Evolutionary conservation across 2,329 filamentous ascomycete genomes (phyloP).

Genomic region (Fusarium sublunatum): DNA sequence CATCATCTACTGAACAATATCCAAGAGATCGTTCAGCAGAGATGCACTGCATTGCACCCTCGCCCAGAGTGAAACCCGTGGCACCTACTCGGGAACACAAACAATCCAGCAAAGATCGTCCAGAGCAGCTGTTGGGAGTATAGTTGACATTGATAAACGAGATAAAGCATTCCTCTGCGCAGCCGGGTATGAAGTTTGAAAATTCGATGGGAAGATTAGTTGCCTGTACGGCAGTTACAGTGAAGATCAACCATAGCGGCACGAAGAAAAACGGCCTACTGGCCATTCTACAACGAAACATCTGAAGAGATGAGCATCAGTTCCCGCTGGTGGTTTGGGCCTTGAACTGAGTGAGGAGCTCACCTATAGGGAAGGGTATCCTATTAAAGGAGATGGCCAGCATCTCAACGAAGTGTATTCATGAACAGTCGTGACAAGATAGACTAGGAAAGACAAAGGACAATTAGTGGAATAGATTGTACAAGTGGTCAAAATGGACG

Average conservation of each 20-base stretch:
- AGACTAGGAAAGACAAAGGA: slow-evolving; percentile 23
- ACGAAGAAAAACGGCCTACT: slow-evolving; percentile 47
- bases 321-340: background rate
- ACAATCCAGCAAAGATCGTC: slow-evolving; percentile 66
- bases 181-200: slow-evolving; percentile 63
- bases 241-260: slow-evolving; percentile 50
- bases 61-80: slow-evolving; percentile 76
- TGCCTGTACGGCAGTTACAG: slow-evolving; percentile 43
- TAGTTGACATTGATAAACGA: slow-evolving; percentile 73
- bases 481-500: slow-evolving; percentile 21
- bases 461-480: slow-evolving; percentile 18
- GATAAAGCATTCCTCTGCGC: slow-evolving; percentile 70
- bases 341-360: slow-evolving; percentile 7
- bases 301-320: slow-evolving; percentile 47
- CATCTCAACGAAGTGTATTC: slow-evolving; percentile 51
- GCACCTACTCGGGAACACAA: slow-evolving; percentile 70
- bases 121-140: slow-evolving; percentile 59
- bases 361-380: slow-evolving; percentile 44
- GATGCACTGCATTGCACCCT: slow-evolving; percentile 76
- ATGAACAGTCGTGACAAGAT: slow-evolving; percentile 40
- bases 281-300: slow-evolving; percentile 59
- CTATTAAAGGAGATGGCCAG: slow-evolving; percentile 50
- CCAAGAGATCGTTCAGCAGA: slow-evolving; percentile 62
- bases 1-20: slow-evolving; percentile 62
- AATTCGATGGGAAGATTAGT: slow-evolving; percentile 54